These are phyloP conservation scores for Smallanthus sonchifolius DNA, from an alignment of 129 eudicot genomes.

Conservation along the genomic window DNA sequence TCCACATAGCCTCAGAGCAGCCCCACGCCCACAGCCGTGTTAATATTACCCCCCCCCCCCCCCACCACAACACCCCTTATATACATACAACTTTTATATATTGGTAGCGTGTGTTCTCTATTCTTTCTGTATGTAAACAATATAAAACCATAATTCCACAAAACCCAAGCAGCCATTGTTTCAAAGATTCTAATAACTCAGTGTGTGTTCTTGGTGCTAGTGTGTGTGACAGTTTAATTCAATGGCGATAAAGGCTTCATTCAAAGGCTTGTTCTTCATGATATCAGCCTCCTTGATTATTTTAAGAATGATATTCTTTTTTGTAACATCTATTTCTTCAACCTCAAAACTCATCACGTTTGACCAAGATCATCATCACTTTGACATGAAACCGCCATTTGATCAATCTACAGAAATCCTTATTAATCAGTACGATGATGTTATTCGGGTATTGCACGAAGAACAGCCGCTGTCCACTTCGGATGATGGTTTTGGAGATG, in stretches of 20 bases:
- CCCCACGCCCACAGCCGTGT: too few relatives aligned
- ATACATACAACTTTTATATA: neutral
- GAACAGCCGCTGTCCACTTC: neutral
- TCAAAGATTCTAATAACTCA: too few relatives aligned
- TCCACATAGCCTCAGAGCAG: too few relatives aligned
- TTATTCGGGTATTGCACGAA: conserved; percentile 21
- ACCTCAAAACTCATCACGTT: conserved; percentile 17
- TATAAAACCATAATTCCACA: too few relatives aligned
- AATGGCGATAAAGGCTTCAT: conserved; percentile 18
- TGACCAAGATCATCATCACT: conserved; percentile 8
- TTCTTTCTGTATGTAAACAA: neutral
- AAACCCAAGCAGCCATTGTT: too few relatives aligned
- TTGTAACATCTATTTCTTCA: conserved; percentile 20
- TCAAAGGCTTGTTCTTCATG: conserved; percentile 35
- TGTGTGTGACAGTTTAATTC: conserved; percentile 11
- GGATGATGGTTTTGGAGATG: neutral
- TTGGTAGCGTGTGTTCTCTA: neutral
- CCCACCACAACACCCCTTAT: too few relatives aligned
- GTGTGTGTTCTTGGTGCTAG: conserved; percentile 21
- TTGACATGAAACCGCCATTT: conserved; percentile 15
- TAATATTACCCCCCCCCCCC: too few relatives aligned
- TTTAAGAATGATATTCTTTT: conserved; percentile 24
- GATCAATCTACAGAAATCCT: conserved; percentile 1
- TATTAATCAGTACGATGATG: conserved; percentile 13
- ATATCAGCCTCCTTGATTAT: conserved; percentile 23